Percentiles rank a stretch among this genome's conserved stretches.
Evolutionary conservation across 2,329 filamentous ascomycete species (phyloP).

Genomic region (Neofusicoccum laricinum): DNA sequence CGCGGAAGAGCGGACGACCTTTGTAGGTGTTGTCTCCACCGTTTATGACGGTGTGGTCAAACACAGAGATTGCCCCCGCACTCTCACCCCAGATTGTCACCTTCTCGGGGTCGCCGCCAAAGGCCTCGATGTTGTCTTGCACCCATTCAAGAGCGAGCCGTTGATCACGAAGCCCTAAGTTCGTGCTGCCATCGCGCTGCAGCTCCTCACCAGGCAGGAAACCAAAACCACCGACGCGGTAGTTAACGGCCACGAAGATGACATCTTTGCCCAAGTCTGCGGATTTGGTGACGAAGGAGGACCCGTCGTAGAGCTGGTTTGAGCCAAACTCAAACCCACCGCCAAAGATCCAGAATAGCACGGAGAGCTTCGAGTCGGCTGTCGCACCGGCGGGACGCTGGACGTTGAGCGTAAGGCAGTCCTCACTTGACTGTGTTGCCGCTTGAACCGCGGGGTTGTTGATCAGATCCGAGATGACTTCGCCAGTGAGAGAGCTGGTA

Average conservation of each 20-base stretch:
- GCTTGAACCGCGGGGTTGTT: constrained; percentile 40
- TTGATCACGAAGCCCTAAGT: constrained; percentile 44
- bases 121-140: constrained; percentile 41
- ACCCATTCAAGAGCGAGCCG: constrained; percentile 48
- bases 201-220: constrained; percentile 59
- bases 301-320: constrained; percentile 40
- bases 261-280: constrained; percentile 59
- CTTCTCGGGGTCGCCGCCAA: constrained; percentile 38
- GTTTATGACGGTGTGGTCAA: constrained; percentile 73
- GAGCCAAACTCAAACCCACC: constrained; percentile 19
- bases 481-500: neutral
- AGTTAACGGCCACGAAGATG: constrained; percentile 74
- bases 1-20: constrained; percentile 70
- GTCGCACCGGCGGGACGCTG: constrained; percentile 40
- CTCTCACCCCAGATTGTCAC: constrained; percentile 39
- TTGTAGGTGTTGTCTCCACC: constrained; percentile 73
- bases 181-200: constrained; percentile 52
- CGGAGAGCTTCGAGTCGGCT: constrained; percentile 39
- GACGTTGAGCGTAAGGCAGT: constrained; percentile 42
- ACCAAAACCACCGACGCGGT: constrained; percentile 71
- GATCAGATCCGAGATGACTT: constrained; percentile 23
- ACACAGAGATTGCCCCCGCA: constrained; percentile 61
- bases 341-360: constrained; percentile 30
- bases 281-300: constrained; percentile 39
- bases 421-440: constrained; percentile 29